phyloP scores from a whole-genome alignment of 495 filamentous ascomycete species.

The Xylaria grammica region DNA sequence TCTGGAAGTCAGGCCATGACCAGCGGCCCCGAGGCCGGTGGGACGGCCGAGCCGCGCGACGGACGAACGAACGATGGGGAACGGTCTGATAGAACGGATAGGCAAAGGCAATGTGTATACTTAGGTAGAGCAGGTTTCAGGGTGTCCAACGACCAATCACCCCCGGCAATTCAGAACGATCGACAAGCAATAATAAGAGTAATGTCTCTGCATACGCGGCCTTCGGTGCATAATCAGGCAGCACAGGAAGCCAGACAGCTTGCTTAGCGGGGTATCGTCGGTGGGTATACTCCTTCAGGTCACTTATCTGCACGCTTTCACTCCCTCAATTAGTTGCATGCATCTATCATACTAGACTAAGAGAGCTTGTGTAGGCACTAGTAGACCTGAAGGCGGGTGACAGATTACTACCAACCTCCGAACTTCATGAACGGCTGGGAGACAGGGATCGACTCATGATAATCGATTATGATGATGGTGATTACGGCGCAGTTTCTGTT shows the following conservation, averaged over 20 bases:
- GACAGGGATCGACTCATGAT: neutral
- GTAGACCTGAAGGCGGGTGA: neutral
- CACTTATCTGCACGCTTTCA: neutral
- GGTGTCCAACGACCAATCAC: neutral
- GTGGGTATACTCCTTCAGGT: slow-evolving; percentile 5
- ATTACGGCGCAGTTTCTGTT: slow-evolving; percentile 17
- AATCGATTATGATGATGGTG: slow-evolving; percentile 3
- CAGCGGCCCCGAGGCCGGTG: slow-evolving; percentile 5
- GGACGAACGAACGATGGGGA: neutral
- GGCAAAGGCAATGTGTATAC: slow-evolving; percentile 5
- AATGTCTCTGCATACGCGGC: neutral
- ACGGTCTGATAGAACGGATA: slow-evolving; percentile 1
- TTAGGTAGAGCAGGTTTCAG: no score
- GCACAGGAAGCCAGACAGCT: neutral
- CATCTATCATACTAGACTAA: slow-evolving; percentile 14
- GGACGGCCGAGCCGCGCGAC: slow-evolving; percentile 12
- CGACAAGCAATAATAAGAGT: neutral
- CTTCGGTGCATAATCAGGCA: slow-evolving; percentile 7
- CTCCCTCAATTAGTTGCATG: slow-evolving; percentile 11
- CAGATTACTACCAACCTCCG: neutral
- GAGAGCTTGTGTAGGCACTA: neutral
- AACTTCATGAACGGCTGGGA: neutral
- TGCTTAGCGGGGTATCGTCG: no score
- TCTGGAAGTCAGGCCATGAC: neutral
- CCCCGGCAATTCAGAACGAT: neutral